phyloP scores from a whole-genome alignment of 139 green algal species.

The Dunaliella sp. region DNA sequence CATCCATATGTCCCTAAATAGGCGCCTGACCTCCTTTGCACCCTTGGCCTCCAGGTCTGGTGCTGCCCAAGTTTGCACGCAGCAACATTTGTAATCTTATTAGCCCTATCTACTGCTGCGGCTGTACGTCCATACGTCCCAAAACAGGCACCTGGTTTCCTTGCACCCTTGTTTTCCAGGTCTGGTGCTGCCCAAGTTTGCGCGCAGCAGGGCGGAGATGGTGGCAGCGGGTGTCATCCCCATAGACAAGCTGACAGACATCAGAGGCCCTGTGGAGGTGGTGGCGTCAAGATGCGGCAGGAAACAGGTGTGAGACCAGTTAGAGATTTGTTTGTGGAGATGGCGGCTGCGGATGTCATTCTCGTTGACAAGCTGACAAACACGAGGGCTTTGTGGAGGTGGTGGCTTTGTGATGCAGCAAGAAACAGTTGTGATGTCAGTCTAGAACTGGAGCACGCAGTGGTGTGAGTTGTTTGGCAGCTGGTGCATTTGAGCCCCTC shows the following conservation, averaged over 20 bases:
- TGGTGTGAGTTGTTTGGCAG: too few relatives aligned
- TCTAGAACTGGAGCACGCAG: too few relatives aligned
- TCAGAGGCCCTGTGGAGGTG: slow-evolving; percentile 72
- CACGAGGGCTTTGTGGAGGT: slow-evolving; percentile 74
- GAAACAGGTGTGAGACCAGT: slow-evolving; percentile 62
- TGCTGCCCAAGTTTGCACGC: slow-evolving; percentile 88
- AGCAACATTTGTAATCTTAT: too few relatives aligned
- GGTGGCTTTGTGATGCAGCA: slow-evolving; percentile 54
- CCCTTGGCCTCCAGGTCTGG: slow-evolving; percentile 61
- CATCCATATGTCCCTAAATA: neutral
- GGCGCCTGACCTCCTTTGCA: neutral
- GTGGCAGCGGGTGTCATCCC: slow-evolving; percentile 94
- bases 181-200: slow-evolving; percentile 92
- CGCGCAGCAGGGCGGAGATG: slow-evolving; percentile 89
- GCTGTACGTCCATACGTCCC: too few relatives aligned
- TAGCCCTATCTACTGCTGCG: too few relatives aligned
- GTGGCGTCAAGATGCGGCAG: slow-evolving; percentile 56
- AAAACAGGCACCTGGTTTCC: neutral
- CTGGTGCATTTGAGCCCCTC: too few relatives aligned
- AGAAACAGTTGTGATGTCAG: slow-evolving; percentile 61
- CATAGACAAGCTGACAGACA: slow-evolving; percentile 94
- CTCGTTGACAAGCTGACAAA: slow-evolving; percentile 96
- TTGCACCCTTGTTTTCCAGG: slow-evolving; percentile 37
- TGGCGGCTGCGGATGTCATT: slow-evolving; percentile 95
- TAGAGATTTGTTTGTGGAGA: too few relatives aligned